A percentile compares a stretch with the other conserved stretches of the same genome.
Evolutionary conservation across 2,329 filamentous ascomycete species (phyloP).

Genomic region (Exophiala sideris): DNA sequence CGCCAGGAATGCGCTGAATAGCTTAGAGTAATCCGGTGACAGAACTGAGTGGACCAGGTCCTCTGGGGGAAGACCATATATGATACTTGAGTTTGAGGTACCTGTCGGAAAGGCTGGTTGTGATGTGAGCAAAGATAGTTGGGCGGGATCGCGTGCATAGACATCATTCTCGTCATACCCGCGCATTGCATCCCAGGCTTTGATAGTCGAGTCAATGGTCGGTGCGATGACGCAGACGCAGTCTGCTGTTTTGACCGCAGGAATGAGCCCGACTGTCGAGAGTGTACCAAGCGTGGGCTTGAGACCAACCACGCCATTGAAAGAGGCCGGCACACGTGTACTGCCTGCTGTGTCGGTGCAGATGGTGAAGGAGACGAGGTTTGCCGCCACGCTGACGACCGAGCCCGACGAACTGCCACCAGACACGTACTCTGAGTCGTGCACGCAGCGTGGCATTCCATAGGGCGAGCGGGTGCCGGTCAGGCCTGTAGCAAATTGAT

Average conservation of each 20-base stretch:
- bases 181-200: conserved; percentile 32
- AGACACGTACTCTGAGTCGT: conserved; percentile 45
- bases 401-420: conserved; percentile 57
- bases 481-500: conserved; percentile 61
- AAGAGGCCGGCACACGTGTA: conserved; percentile 26
- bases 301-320: conserved; percentile 28
- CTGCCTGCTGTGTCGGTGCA: conserved; percentile 35
- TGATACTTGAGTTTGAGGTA: conserved; percentile 38
- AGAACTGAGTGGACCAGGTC: conserved; percentile 40
- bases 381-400: conserved; percentile 43
- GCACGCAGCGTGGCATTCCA: conserved; percentile 55
- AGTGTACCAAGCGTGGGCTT: conserved; percentile 30
- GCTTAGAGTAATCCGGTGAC: conserved; percentile 37
- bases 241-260: conserved; percentile 56
- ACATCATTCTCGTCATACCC: conserved; percentile 34
- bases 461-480: conserved; percentile 58
- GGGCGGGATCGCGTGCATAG: conserved; percentile 39
- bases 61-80: conserved; percentile 47
- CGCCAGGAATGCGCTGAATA: conserved; percentile 43
- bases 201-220: conserved; percentile 40
- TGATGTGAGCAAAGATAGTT: conserved; percentile 26
- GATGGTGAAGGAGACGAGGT: conserved; percentile 54
- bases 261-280: conserved; percentile 25
- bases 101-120: conserved; percentile 28
- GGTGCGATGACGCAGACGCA: conserved; percentile 48